These are phyloP conservation scores for Odontarrhena argentea DNA, from an alignment of 345 rosid species.

Conservation along the genomic window DNA sequence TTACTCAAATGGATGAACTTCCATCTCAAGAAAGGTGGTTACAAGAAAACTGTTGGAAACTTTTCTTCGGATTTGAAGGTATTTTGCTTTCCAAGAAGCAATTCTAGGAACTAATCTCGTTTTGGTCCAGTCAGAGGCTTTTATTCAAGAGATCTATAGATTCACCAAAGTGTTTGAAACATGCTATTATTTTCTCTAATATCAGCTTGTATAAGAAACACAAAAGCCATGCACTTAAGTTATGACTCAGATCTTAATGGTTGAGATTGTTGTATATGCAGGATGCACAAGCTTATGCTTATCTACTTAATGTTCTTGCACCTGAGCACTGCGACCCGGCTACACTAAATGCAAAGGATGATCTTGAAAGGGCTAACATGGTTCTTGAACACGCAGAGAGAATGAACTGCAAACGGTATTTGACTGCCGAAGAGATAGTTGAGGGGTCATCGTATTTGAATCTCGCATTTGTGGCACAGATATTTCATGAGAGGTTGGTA, in stretches of 20 bases:
- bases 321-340: conserved; percentile 82
- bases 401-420: conserved; percentile 88
- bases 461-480: conserved; percentile 90
- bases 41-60: conserved; percentile 74
- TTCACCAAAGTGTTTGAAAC: not conserved
- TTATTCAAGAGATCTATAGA: not conserved
- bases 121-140: conserved; percentile 4
- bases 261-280: conserved; percentile 39
- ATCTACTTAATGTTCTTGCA: conserved; percentile 89
- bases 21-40: conserved; percentile 91
- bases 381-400: conserved; percentile 89
- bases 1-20: conserved; percentile 92
- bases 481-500: conserved; percentile 82
- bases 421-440: conserved; percentile 81
- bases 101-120: not conserved
- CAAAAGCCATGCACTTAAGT: not conserved
- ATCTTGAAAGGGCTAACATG: conserved; percentile 74
- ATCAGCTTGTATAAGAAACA: not conserved
- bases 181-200: not conserved
- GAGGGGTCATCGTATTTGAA: conserved; percentile 87
- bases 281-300: conserved; percentile 95
- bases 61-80: conserved; percentile 94
- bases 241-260: conserved; percentile 13
- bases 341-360: conserved; percentile 66
- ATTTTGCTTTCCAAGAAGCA: conserved; percentile 27